Conservation (phyloP, 2,329 filamentous ascomycete genomes). For the Bisporella sp. region DNA sequence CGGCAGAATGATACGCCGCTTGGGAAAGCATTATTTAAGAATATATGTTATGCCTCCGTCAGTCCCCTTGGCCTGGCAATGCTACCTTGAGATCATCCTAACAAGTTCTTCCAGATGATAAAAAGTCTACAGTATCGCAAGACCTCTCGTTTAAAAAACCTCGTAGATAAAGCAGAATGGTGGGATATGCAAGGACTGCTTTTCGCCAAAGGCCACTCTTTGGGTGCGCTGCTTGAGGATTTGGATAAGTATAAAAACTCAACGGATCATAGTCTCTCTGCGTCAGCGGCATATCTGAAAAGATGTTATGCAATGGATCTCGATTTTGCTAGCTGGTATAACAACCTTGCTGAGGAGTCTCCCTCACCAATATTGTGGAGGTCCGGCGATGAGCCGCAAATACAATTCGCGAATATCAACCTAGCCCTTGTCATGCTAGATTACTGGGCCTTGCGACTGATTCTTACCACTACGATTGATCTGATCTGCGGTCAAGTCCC, state of each 20-base stretch:
- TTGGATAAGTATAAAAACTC: not conserved
- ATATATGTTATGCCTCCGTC: slow-evolving; percentile 2
- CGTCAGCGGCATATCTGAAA: not conserved
- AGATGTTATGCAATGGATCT: not conserved
- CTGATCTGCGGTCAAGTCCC: not conserved
- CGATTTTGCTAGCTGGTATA: not conserved
- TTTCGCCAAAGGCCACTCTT: slow-evolving; percentile 1
- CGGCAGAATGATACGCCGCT: not conserved
- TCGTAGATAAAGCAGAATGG: slow-evolving; percentile 1
- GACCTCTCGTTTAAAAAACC: not conserved
- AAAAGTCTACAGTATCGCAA: slow-evolving; percentile 3
- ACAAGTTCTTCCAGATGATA: not conserved
- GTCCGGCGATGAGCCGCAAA: not conserved
- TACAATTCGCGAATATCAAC: not conserved
- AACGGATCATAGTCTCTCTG: not conserved
- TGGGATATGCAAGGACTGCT: not conserved
- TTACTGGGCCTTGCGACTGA: slow-evolving; percentile 1
- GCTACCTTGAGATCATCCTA: not conserved
- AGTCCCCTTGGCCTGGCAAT: not conserved
- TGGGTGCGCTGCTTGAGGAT: not conserved
- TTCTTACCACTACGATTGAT: not conserved
- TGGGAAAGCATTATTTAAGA: slow-evolving; percentile 1
- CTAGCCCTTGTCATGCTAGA: slow-evolving; percentile 1
- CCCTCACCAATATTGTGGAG: not conserved
- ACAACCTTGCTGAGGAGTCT: not conserved